Evolutionary conservation across 768 basidiomycete species (phyloP), one percentile per base, ranked within the genome.

Genomic region (Leucocoprinus leucothites): DNA sequence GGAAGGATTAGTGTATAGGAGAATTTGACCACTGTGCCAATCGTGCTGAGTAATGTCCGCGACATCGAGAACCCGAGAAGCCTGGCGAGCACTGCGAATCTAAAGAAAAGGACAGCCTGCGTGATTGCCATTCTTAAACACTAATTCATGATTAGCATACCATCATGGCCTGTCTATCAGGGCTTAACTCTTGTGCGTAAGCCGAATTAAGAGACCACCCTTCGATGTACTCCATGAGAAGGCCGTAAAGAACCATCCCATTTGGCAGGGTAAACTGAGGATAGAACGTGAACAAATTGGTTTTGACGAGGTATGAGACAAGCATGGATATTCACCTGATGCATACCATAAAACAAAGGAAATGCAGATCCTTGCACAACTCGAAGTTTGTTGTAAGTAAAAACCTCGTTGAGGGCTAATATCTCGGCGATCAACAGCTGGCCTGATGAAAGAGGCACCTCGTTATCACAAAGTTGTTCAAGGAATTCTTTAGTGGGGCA

Each of bases 331-430:
- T n/a, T 52, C 47, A 65, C 66, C 62, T 63, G 57, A 47, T 67
- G 64, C 3, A 31, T 48, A 28, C 66, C 65, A 48, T 66, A 67
- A 34, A 63, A 67, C 66, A 65, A 67, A 45, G 66, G 66, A 54
- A 66, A 31, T 3, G 63, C n/a, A 5, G 64, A 56, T 25, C 66
- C 66, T 58, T 66, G 66, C 16, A 50, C 59, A n/a, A 59, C 35
- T 26, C 11, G 56, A 35, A 67, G 60, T 58, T 67, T 65, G 22
- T 66, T 53, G 43, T 67, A 67, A 9, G 62, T 61, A 35, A 43
- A 46, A 7, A 56, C 53, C 53, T 67, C 62, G 31, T 63, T 65
- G 48, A 57, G 49, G 22, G 65, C 65, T 9, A 57, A 53, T 6
- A 5, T n/a, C 56, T 63, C 59, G 9, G 65, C 63, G 47, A 43